phyloP scores from a whole-genome alignment of 306 rosid species.

The Cucurbita maxima region DNA sequence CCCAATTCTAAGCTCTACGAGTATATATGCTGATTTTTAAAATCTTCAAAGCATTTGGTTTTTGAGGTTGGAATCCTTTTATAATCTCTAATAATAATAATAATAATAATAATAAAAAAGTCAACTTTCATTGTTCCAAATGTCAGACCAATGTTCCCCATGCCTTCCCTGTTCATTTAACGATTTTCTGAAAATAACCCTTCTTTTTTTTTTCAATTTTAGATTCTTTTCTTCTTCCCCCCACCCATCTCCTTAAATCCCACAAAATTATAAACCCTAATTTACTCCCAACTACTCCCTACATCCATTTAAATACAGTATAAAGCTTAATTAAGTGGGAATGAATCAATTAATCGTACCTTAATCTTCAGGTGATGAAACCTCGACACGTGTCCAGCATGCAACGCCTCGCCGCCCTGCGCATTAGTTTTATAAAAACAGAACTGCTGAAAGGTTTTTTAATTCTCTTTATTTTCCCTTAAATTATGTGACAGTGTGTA shows the following conservation, averaged over 20 bases:
- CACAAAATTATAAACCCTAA: background rate
- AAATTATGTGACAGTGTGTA: background rate
- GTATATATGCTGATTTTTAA: conserved; percentile 2
- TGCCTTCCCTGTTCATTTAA: background rate
- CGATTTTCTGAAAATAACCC: background rate
- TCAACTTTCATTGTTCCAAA: conserved; percentile 4
- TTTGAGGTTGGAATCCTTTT: background rate
- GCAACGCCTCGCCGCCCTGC: conserved; percentile 14
- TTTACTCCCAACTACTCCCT: conserved; percentile 10
- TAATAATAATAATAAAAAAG: background rate
- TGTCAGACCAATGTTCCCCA: background rate
- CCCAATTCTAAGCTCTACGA: conserved; percentile 16
- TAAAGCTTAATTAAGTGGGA: background rate
- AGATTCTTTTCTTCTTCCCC: background rate
- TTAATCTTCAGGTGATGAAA: background rate
- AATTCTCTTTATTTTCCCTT: too few species aligned
- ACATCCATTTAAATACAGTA: background rate
- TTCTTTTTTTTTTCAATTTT: background rate
- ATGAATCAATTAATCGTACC: background rate
- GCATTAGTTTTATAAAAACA: background rate
- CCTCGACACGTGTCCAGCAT: conserved; percentile 16
- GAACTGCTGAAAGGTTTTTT: too few species aligned
- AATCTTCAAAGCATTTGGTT: conserved; percentile 3
- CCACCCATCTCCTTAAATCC: background rate
- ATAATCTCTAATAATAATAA: background rate